Percentiles rank a stretch among this genome's conserved stretches.
Conservation (phyloP, 2,329 filamentous ascomycete genomes). For the Nemania diffusa region DNA sequence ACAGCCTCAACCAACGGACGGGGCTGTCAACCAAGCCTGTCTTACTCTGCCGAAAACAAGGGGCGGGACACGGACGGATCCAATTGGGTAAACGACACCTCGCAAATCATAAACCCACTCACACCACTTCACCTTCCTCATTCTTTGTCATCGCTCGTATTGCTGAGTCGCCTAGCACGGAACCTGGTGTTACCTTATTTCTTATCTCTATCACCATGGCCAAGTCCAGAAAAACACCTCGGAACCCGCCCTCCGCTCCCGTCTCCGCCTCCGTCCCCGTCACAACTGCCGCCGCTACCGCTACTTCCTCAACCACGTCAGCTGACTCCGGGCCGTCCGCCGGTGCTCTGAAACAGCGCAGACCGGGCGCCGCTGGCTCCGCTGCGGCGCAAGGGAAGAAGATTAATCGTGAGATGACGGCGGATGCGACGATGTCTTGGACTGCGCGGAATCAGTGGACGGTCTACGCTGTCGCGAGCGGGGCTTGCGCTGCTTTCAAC, state of each 20-base stretch:
- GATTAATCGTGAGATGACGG: background rate
- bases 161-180: constrained; percentile 5
- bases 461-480: constrained; percentile 76
- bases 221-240: constrained; percentile 6
- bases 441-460: constrained; percentile 65
- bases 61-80: background rate
- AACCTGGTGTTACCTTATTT: background rate
- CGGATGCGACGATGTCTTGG: constrained; percentile 43
- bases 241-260: no score
- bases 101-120: constrained; percentile 10
- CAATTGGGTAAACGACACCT: constrained; percentile 10
- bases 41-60: background rate
- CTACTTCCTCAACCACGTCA: constrained; percentile 14
- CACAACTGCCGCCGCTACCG: background rate
- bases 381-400: background rate
- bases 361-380: constrained; percentile 2
- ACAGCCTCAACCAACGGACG: constrained; percentile 10
- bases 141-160: constrained; percentile 7
- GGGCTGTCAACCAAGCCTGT: background rate
- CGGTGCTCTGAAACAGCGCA: constrained; percentile 27
- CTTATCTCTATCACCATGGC: constrained; percentile 18
- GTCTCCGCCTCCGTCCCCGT: constrained; percentile 20
- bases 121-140: constrained; percentile 1
- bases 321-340: constrained; percentile 25
- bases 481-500: constrained; percentile 82